Base-by-base conservation (phyloP, 2,329 filamentous ascomycete species). In the Penicillium expansum region DNA sequence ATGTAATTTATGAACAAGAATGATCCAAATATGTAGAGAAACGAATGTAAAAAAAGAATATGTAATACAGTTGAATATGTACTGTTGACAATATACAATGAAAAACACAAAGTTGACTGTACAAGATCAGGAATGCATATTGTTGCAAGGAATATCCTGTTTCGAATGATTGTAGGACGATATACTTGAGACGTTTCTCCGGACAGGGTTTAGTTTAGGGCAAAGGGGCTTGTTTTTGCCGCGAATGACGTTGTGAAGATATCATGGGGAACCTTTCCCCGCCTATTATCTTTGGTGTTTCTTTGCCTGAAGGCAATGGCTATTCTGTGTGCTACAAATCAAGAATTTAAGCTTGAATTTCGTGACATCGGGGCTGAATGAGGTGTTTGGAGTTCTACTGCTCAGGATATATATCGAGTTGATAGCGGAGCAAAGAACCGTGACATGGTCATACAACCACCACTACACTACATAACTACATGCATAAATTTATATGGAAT, bases 251-350 rank as follows among this genome's bases (percentile, higher is more conserved):
- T 66, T 38, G 27, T 4, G 22, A 37, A 52, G 44, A 56, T 54
- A 59, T 65, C 63, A 65, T 59, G 45, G 42, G 63, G 66, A 64
- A 64, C 41, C 43, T 32, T 27, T 38, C 39, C 55, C 64, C 65
- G 63, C 59, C 44, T 56, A 61, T 51, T 41, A 45, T 37, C 11
- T 18, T 24, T 7, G 44, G 44, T 2, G 18, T 9, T 7, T 9
- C 18, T 50, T 47, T 41, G 30, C 35, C 47, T 20, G 10, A 39
- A 22, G 41, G 30, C 22, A 35, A 27, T 33, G 33, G 42, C 18
- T 37, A 22, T 7, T 29, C 11, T 24, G 1, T 32, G 22, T 22
- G 5, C 27, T 29, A 7, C 8, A 29, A 6, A 29, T 29, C 27
- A 7, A 2, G 24, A 24, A 24, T 8, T 29, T 29, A 7, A 9